Base-by-base conservation (phyloP, 2,329 filamentous ascomycete genomes). In the Epichloe hybrida region DNA sequence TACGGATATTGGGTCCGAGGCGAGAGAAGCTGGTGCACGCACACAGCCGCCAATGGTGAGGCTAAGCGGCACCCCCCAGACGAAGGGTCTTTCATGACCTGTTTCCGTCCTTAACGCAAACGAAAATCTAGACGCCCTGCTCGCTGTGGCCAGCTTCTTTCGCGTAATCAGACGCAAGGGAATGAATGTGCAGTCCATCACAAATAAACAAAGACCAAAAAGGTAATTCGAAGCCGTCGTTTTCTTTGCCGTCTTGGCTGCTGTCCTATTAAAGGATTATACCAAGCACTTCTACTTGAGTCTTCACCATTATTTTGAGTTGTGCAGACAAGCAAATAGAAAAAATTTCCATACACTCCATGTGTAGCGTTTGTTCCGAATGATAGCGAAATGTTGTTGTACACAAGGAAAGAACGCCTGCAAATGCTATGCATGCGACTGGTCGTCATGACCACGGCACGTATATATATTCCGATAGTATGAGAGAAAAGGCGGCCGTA, bases 91-190 rank as follows among this genome's bases (percentile, higher is more conserved):
- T 9, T 31, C 27, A 31, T 31, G 8, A 11, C 3, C 8, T 9
- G 3, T 31, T 31, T 31, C 27, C 27, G 27, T 31, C 8, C 4
- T 31, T 31, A 4, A 9, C 27, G 15, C 15, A 44, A 35, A 20
- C 34, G 36, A 38, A 21, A 38, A 15, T 20, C 17, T 21, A 38
- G 45, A 46, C 9, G 34, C 35, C 45, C 59, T 59, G 53, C 50
- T 52, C 59, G 55, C 57, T 61, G 58, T 60, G 58, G 46, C 50
- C 17, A 21, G 15, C 27, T 42, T 35, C 23, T 8, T 39, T 20
- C 40, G 27, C 23, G 17, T 31, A 49, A 49, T 37, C 21, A 49
- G 34, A 20, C 17, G 21, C 21, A 39, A 31, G 40, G 34, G 39
- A 44, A 20, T 38, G 39, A 44, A 15, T 38, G 34, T 35, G n/a